phyloP scores from a whole-genome alignment of 1,139 yeast species.

The Hemisphaericaspora lyxosophila region DNA sequence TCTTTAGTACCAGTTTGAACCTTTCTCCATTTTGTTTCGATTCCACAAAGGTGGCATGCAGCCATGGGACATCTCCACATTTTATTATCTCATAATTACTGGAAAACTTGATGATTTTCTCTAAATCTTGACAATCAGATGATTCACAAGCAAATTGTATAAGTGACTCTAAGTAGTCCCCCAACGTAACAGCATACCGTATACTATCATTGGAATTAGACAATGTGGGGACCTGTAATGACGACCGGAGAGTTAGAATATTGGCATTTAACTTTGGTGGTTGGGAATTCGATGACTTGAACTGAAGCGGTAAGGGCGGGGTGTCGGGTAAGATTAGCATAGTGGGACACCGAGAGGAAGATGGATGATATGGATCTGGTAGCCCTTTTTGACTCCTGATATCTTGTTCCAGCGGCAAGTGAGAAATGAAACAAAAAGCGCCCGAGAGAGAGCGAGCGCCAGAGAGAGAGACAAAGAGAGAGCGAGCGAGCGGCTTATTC shows the following conservation, averaged over 20 bases:
- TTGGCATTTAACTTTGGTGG: conserved; percentile 14
- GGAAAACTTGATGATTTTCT: conserved; percentile 8
- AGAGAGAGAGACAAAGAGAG: too few species aligned
- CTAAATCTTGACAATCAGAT: conserved; percentile 2
- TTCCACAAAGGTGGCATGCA: conserved; percentile 6
- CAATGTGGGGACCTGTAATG: conserved; percentile 15
- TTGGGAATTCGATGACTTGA: conserved; percentile 7
- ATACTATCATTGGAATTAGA: conserved; percentile 31
- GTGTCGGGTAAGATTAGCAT: conserved; percentile 37
- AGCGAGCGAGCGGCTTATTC: too few species aligned
- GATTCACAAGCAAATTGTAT: conserved; percentile 14
- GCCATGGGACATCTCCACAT: conserved; percentile 19
- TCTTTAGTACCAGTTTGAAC: not conserved
- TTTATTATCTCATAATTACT: conserved; percentile 4
- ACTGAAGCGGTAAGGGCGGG: conserved; percentile 26
- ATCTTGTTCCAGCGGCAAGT: too few species aligned
- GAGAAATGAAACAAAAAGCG: too few species aligned
- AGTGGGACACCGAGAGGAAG: too few species aligned
- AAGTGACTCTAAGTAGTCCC: conserved; percentile 32
- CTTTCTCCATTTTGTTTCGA: not conserved
- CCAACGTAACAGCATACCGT: conserved; percentile 32
- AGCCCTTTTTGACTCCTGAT: too few species aligned
- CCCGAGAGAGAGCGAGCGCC: too few species aligned
- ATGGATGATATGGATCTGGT: too few species aligned
- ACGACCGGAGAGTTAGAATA: conserved; percentile 18